Evolutionary conservation across 1,139 yeast species (phyloP).

Genomic region (Trichomonascaceae sp.): DNA sequence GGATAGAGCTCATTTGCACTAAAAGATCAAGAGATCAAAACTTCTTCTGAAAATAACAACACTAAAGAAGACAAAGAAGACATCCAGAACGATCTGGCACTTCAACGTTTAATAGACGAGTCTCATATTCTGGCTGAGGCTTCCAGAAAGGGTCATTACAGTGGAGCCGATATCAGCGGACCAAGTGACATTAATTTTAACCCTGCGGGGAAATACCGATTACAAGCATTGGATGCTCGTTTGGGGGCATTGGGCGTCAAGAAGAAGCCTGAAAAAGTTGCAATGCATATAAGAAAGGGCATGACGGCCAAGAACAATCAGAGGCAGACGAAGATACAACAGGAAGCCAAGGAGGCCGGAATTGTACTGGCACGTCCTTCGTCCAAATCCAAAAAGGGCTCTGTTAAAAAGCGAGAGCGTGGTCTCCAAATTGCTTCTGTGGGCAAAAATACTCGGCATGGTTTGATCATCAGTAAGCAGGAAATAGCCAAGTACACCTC

Average conservation of each 20-base stretch:
- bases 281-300: constrained; percentile 83
- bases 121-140: constrained; percentile 73
- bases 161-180: constrained; percentile 72
- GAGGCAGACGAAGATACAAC: constrained; percentile 54
- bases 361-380: constrained; percentile 56
- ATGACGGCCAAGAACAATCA: constrained; percentile 55
- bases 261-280: constrained; percentile 62
- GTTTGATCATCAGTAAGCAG: constrained; percentile 62
- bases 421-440: constrained; percentile 75
- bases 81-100: constrained; percentile 70
- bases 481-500: constrained; percentile 46
- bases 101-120: constrained; percentile 76
- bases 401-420: constrained; percentile 47
- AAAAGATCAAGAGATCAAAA: background rate
- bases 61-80: constrained; percentile 27
- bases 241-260: constrained; percentile 45
- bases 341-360: constrained; percentile 84
- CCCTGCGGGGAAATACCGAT: constrained; percentile 75
- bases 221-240: constrained; percentile 65
- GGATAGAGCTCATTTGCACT: constrained; percentile 9
- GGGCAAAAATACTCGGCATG: constrained; percentile 77
- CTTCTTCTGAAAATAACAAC: constrained; percentile 7
- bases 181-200: constrained; percentile 53
- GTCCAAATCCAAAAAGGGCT: constrained; percentile 44
- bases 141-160: constrained; percentile 35